These are phyloP conservation scores for Alternaria triticina DNA, from an alignment of 2,329 filamentous ascomycete genomes.

Conservation along the genomic window DNA sequence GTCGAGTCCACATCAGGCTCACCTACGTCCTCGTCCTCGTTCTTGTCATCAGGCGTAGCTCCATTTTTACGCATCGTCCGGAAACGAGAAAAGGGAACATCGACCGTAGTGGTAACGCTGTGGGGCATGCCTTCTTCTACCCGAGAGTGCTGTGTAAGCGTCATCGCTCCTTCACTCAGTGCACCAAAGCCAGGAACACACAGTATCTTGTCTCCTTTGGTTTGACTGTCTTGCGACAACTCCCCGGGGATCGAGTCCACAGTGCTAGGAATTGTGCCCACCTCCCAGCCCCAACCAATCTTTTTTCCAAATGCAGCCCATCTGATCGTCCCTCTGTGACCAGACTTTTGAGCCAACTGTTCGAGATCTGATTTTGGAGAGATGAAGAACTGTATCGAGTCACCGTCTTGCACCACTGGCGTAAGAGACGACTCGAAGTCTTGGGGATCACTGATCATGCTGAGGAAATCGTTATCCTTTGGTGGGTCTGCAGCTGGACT, in stretches of 20 bases:
- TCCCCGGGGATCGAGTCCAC: constrained; percentile 45
- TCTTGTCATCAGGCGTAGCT: neutral
- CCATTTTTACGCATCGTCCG: constrained; percentile 9
- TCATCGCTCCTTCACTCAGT: constrained; percentile 63
- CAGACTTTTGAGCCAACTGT: neutral
- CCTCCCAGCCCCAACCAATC: constrained; percentile 31
- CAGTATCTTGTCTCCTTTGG: neutral
- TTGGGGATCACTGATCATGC: constrained; percentile 26
- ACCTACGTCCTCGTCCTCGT: constrained; percentile 12
- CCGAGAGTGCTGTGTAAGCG: constrained; percentile 21
- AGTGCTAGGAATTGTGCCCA: constrained; percentile 55
- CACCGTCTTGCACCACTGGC: constrained; percentile 67
- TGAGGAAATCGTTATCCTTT: neutral
- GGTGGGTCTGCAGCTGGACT: constrained; percentile 4
- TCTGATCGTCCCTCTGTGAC: neutral
- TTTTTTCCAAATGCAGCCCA: neutral
- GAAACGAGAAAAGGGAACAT: constrained; percentile 55
- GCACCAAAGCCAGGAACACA: constrained; percentile 63
- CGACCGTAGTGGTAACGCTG: constrained; percentile 52
- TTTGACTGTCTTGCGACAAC: constrained; percentile 25
- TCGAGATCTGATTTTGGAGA: constrained; percentile 17
- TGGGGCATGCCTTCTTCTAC: neutral
- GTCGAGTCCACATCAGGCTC: constrained; percentile 11
- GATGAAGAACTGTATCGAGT: constrained; percentile 59
- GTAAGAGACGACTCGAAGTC: constrained; percentile 52